Evolutionary conservation across 768 basidiomycete genomes (phyloP), one percentile per base, ranked within the genome.

Genomic region (Trametes punicea): DNA sequence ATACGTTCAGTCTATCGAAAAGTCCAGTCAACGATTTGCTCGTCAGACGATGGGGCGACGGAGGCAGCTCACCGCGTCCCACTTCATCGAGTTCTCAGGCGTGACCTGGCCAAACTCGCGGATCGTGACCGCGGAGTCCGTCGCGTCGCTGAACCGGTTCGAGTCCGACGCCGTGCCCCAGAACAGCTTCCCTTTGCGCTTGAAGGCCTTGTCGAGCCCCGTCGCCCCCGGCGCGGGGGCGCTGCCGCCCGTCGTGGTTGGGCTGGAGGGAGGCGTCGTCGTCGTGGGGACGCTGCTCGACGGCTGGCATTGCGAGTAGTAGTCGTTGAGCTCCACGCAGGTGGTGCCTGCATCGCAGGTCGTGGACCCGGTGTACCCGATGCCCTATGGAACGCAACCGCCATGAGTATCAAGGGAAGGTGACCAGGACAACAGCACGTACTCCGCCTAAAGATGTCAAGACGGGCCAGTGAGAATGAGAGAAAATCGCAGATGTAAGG

Each of bases 11-110:
- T 70, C 61, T 62, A 38, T 16, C 25, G 23, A 26, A 33, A 36
- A 30, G 21, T 25, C 15, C n/a, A 9, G 46, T 27, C 16, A 55
- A 36, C 21, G 31, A 15, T 27, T 5, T 15, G 13, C 33, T 21
- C 20, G 4, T 8, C 15, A 13, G 6, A 18, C 16, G 8, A 30
- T 7, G 26, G 4, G 4, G 6, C 27, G 34, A 34, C 26, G 33
- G 42, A 18, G 13, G 41, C n/a, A n/a, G 51, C 61, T 47, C 20
- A 64, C 64, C 16, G 61, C 62, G 60, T 68, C 65, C 68, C 69
- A 65, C 60, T 72, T 72, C 70, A 70, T 71, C 46, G 65, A 67
- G 62, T 72, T 72, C 54, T 70, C 70, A 13, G 70, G 71, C 8
- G 71, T 72, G 34, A 71, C 58, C 16, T 65, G 62, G 21, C 70